Percentiles rank a stretch among this genome's conserved stretches.
phyloP scores from a whole-genome alignment of 176 grass and related monocot genomes.

The Triticum urartu region DNA sequence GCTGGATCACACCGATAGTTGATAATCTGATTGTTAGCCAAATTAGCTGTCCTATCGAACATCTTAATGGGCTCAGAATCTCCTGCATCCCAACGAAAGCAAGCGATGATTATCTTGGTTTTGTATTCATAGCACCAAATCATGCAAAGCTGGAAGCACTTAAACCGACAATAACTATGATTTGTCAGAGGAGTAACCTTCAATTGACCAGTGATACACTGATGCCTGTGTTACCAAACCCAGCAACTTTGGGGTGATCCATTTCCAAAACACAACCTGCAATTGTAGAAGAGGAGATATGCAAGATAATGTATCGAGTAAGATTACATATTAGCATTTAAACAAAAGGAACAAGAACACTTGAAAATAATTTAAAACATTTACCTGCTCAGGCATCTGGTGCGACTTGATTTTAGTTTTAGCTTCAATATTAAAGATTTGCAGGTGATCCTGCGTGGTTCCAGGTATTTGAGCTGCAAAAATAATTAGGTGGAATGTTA shows the following conservation, averaged over 20 bases:
- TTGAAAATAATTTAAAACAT: background rate
- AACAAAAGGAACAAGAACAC: background rate
- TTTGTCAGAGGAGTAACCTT: constrained; percentile 49
- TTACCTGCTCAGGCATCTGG: constrained; percentile 97
- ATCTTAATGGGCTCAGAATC: constrained; percentile 89
- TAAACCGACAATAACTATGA: background rate
- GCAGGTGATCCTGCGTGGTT: constrained; percentile 93
- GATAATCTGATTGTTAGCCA: constrained; percentile 95
- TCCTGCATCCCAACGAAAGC: constrained; percentile 46
- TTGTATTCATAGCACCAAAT: constrained; percentile 5
- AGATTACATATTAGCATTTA: background rate
- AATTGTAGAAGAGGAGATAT: background rate
- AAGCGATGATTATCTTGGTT: constrained; percentile 14
- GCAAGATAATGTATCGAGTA: background rate
- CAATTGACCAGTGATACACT: constrained; percentile 96
- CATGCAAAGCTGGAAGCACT: background rate
- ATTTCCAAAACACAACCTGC: constrained; percentile 98
- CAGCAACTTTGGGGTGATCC: constrained; percentile 84
- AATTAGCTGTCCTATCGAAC: constrained; percentile 91
- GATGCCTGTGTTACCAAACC: constrained; percentile 73
- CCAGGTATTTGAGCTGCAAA: constrained; percentile 89
- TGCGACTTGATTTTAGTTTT: constrained; percentile 97
- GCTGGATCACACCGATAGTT: constrained; percentile 84
- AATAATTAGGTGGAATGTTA: background rate
- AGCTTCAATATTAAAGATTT: constrained; percentile 96